Evolutionary conservation across 1,284 basidiomycete species (phyloP).

Genomic region (Austroboletus niveus): DNA sequence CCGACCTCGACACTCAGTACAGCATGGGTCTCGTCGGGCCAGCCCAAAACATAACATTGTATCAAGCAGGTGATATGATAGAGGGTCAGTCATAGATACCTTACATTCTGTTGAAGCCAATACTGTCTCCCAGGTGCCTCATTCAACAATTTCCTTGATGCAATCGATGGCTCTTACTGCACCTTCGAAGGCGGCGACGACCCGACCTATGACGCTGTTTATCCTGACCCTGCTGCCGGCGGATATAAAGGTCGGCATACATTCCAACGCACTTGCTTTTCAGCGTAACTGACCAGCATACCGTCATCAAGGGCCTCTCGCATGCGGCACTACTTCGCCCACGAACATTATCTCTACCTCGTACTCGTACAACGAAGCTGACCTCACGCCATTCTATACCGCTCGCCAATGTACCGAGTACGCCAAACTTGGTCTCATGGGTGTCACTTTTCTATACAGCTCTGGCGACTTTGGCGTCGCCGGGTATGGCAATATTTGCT

Average conservation of each 20-base stretch:
- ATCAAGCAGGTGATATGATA: conserved; percentile 45
- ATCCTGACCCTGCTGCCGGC: conserved; percentile 40
- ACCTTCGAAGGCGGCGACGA: conserved; percentile 47
- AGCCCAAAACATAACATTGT: conserved; percentile 38
- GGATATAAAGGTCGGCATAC: conserved; percentile 33
- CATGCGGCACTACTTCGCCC: conserved; percentile 38
- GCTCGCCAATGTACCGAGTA: conserved; percentile 48
- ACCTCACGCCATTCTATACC: conserved; percentile 39
- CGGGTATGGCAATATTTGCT: conserved; percentile 33
- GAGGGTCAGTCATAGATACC: conserved; percentile 29
- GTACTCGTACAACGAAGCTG: conserved; percentile 41
- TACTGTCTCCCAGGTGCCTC: conserved; percentile 35
- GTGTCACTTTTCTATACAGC: conserved; percentile 39
- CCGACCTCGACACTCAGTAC: conserved; percentile 52
- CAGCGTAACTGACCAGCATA: background rate
- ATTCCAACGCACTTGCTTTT: background rate
- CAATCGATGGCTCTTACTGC: conserved; percentile 47
- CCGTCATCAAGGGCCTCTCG: conserved; percentile 26
- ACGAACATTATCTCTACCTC: conserved; percentile 46
- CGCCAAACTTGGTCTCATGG: conserved; percentile 45
- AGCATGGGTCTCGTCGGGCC: conserved; percentile 43
- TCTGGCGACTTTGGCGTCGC: conserved; percentile 44
- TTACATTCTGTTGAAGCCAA: background rate
- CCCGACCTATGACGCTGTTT: conserved; percentile 37
- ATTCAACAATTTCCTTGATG: conserved; percentile 50